Evolutionary conservation across 2,329 filamentous ascomycete species (phyloP), one percentile per base, ranked within the genome.

Genomic region (Delphinella strobiligena): DNA sequence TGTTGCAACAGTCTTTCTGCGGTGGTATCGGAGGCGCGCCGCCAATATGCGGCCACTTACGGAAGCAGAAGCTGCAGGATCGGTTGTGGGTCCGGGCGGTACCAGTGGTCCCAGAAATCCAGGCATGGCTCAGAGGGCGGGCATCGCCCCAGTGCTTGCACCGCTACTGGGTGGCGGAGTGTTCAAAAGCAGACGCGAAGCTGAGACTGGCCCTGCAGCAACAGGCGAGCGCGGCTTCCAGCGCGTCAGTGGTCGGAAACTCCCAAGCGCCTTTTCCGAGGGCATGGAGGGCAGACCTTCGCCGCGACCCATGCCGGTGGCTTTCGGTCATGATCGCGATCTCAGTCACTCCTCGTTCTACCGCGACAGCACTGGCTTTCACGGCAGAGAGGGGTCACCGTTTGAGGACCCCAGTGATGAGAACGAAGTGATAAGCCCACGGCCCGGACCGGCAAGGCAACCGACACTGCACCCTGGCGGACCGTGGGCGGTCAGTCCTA

Each of bases 1-100:
- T 9, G 57, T 71, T 22, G 53, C 75, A 9, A 53, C 78, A 38
- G 54, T 76, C 22, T 55, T 76, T 39, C 58, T 74, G 34, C 62
- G 66, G 42, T 68, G 71, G 50, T 72, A 71, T 52, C 66, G 67
- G 45, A 59, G 56, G 24, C 45, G 50, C 15, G 50, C 49, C 14
- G 53, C 52, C 11, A 51, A 51, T 10, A 51, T 57, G 19, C 54
- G 57, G 36, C 50, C 58, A 16, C 22, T 46, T 27, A 49, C 53
- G 17, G 54, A 48, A 19, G 41, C 44, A 14, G 38, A 41, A 31
- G 40, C 47, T 31, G 45, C 46, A n/a, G n/a, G 34, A 3, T 41
- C 46, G 15, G 22, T 12, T 22, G 22, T 34, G 38, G 27, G 34
- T 12, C 14, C 35, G 30, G 33, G 41, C 33, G 40, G 44, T 17